Base-by-base conservation (phyloP, 306 rosid species). In the Sicyos edulis region DNA sequence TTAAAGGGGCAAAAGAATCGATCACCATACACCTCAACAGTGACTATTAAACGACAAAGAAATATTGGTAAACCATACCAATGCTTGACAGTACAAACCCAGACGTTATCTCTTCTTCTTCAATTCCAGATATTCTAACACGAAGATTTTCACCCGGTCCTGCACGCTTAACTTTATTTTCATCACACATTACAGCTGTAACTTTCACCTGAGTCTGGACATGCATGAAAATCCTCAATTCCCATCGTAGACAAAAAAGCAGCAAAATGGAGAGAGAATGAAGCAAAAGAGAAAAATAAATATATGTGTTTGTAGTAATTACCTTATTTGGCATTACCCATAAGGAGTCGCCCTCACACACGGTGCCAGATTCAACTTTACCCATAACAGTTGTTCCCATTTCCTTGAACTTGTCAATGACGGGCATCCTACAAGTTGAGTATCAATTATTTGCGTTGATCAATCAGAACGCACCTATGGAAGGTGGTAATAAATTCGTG, bases 131-230 rank as follows among this genome's bases (percentile, higher is more conserved):
- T 72, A 95, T 8, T 79, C 95, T 88, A 81, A 95, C 75, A 75
- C 99, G 88, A 68, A 95, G 82, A 79, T 95, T 95, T 85, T 95
- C 97, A 65, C 99, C 97, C n/a, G 99, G 99, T 65, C 96, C 97
- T n/a, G 97, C 99, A 70, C 78, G 65, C 75, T 78, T 86, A 34
- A 89, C 95, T 72, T 76, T 86, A 54, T 85, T 75, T 54, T 91
- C 97, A 80, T 91, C 99, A 71, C 87, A 81, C 68, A 44, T 82
- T 50, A 95, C 4, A 44, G 85, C 92, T 76, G 84, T 20, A 72
- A 80, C 99, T 79, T 95, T 91, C 54, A 95, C 99, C 0, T 68
- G 92, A 78, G 81, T 95, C 99, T 95, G 86, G 22, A 9, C 40
- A 57, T 40, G 0, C 34, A 72, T 71, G 24, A 68, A 74, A 74